Evolutionary conservation across 2,329 filamentous ascomycete species (phyloP), one percentile per base, ranked within the genome.

Genomic region (Aspergillus sp.): DNA sequence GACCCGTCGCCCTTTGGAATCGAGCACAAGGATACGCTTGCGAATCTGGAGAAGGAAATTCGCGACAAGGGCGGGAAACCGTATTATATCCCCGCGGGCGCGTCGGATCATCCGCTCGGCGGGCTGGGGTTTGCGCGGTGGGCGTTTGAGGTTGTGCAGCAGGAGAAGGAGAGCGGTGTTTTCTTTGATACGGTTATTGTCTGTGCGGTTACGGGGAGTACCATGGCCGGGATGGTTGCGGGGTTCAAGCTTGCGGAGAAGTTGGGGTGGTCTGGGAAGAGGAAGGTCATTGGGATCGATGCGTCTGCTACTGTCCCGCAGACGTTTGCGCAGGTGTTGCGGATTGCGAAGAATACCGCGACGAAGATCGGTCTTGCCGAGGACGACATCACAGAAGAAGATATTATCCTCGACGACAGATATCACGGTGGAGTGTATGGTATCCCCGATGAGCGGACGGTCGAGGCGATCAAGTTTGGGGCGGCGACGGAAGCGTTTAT

Each of bases 41-140:
- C 82, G 54, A 74, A 80, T 1, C 78, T 89, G 3, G 80, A 83
- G 47, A 76, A 82, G 15, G 84, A 88, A 69, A 82, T 88, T 17
- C 76, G 79, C 60, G 72, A 68, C 0, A 72, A 72, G 1, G 89
- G 87, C 0, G 82, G 83, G 43, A 87, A 85, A 72, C 87, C 89
- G 0, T 92, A 91, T 71, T 89, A 89, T 70, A 90, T 91, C 65
- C 89, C 89, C 4, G 88, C 89, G 0, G 89, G 89, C 0, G 89
- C 89, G 1, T 89, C 86, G 0, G 88, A 91, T 72, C 89, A 91
- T 71, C 87, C 87, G 0, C 80, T 91, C 0, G 89, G 89, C 3
- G 89, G 89, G 0, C 74, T 91, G 17, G 89, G 89, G 0, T 91
- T 91, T 68, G 88, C 88, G 7, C 80, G 88, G 2, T 91, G 89